Percentiles rank a stretch among this genome's conserved stretches.
phyloP scores from a whole-genome alignment of 2,329 filamentous ascomycete species.

The Sordariomycetes sp. region DNA sequence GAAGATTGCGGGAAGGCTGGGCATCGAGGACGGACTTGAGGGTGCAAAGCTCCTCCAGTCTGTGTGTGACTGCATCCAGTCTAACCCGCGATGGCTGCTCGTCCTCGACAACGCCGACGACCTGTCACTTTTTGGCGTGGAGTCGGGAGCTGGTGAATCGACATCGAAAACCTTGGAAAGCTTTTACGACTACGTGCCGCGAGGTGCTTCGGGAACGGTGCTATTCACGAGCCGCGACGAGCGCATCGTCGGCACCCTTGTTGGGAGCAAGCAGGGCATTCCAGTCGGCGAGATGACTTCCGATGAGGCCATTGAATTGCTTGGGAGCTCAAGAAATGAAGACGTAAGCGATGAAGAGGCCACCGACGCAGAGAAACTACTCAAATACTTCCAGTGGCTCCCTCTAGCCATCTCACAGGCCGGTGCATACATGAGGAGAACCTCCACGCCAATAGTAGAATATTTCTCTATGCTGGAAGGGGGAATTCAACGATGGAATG shows the following conservation, averaged over 20 bases:
- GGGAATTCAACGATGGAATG: slow-evolving; percentile 12
- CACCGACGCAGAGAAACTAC: slow-evolving; percentile 6
- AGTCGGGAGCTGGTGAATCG: not conserved
- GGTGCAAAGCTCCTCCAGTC: slow-evolving; percentile 11
- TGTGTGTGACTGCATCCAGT: slow-evolving; percentile 10
- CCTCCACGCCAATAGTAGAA: slow-evolving; percentile 9
- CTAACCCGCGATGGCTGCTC: slow-evolving; percentile 15
- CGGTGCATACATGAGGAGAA: slow-evolving; percentile 18
- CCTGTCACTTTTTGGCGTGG: slow-evolving; percentile 15
- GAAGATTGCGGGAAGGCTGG: slow-evolving; percentile 15
- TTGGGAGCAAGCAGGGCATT: slow-evolving; percentile 12
- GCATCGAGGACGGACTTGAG: slow-evolving; percentile 10
- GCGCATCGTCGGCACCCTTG: slow-evolving; percentile 14
- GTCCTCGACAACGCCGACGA: slow-evolving; percentile 23
- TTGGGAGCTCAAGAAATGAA: not conserved
- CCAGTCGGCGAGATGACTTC: slow-evolving; percentile 13
- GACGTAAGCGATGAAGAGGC: not conserved
- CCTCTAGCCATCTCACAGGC: slow-evolving; percentile 21
- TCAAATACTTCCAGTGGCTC: slow-evolving; percentile 15
- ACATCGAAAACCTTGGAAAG: not conserved
- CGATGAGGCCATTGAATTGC: slow-evolving; percentile 7
- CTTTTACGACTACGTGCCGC: slow-evolving; percentile 14
- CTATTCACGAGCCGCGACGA: slow-evolving; percentile 22
- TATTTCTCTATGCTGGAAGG: slow-evolving; percentile 15
- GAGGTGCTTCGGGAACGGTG: slow-evolving; percentile 13